Conservation (phyloP, 2,329 filamentous ascomycete genomes). For the Aspergillus glaucus region DNA sequence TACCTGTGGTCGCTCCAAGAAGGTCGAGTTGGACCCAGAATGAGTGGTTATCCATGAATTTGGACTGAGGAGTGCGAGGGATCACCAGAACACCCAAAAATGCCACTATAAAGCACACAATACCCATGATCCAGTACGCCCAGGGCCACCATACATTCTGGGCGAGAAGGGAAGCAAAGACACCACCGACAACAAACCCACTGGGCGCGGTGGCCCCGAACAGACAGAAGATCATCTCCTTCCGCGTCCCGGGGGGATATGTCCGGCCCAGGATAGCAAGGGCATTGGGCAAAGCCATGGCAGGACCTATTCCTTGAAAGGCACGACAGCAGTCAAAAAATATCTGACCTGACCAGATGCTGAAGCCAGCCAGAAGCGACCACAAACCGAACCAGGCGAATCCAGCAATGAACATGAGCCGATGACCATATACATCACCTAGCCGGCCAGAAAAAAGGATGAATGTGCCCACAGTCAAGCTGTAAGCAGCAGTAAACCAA, state of each 20-base stretch:
- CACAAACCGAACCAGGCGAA: conserved; percentile 32
- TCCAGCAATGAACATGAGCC: conserved; percentile 30
- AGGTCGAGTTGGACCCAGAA: conserved; percentile 26
- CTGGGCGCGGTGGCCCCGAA: conserved; percentile 45
- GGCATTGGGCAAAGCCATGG: conserved; percentile 57
- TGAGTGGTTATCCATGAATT: conserved; percentile 1
- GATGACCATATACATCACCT: conserved; percentile 34
- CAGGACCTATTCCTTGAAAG: conserved; percentile 53
- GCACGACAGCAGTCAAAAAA: conserved; percentile 50
- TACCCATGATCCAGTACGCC: conserved; percentile 42
- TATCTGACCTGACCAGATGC: conserved; percentile 31
- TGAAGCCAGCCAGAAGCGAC: conserved; percentile 32
- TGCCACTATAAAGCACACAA: conserved; percentile 35
- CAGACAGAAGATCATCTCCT: conserved; percentile 53
- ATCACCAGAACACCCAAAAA: conserved; percentile 23
- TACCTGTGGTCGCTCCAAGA: conserved; percentile 38
- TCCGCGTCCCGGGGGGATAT: conserved; percentile 51
- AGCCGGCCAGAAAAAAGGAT: conserved; percentile 28
- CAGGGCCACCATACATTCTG: conserved; percentile 47
- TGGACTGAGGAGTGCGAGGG: conserved; percentile 3
- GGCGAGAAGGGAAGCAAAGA: conserved; percentile 35
- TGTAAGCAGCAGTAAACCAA: conserved; percentile 55
- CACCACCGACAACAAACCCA: conserved; percentile 37
- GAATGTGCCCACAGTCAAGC: conserved; percentile 36
- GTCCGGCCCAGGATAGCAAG: conserved; percentile 56